Conservation (phyloP, 2,329 filamentous ascomycete species). For the Pseudonectria foliicola region DNA sequence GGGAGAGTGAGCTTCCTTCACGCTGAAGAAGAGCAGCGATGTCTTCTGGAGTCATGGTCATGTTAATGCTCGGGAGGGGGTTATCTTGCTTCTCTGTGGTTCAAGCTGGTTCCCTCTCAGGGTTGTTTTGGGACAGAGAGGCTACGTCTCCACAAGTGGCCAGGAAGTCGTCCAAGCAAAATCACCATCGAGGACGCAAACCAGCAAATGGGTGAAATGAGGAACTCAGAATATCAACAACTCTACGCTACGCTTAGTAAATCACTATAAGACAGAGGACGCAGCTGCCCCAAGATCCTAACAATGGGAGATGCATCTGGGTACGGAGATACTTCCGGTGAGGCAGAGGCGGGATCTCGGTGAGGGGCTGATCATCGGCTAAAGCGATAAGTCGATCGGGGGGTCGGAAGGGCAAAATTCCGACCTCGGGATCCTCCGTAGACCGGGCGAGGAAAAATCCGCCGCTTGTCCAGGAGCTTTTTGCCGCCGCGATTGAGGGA, state of each 20-base stretch:
- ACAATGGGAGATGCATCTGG: background rate
- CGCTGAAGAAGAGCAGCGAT: slow-evolving; percentile 30
- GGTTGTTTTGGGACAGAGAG: too few relatives aligned
- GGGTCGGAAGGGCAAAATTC: slow-evolving; percentile 24
- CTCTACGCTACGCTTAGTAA: background rate
- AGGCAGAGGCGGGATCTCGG: slow-evolving; percentile 7
- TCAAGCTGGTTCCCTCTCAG: too few relatives aligned
- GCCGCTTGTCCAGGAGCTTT: slow-evolving; percentile 11
- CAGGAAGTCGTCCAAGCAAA: too few relatives aligned
- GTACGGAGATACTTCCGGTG: slow-evolving; percentile 1
- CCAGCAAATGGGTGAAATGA: too few relatives aligned
- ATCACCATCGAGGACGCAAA: too few relatives aligned
- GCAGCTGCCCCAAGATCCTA: too few relatives aligned
- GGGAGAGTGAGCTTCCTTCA: slow-evolving; percentile 22
- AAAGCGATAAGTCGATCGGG: slow-evolving; percentile 1
- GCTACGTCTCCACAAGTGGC: too few relatives aligned
- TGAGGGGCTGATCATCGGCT: slow-evolving; percentile 21
- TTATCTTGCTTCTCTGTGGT: too few relatives aligned
- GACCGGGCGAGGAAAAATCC: slow-evolving; percentile 22
- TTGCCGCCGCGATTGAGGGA: slow-evolving; percentile 20
- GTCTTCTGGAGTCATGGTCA: slow-evolving; percentile 29
- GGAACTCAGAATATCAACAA: too few relatives aligned
- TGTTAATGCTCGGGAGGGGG: background rate
- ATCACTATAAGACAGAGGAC: background rate
- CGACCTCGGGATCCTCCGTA: slow-evolving; percentile 22